phyloP scores from a whole-genome alignment of 2,329 filamentous ascomycete species.

The Camptophora hylomeconis region DNA sequence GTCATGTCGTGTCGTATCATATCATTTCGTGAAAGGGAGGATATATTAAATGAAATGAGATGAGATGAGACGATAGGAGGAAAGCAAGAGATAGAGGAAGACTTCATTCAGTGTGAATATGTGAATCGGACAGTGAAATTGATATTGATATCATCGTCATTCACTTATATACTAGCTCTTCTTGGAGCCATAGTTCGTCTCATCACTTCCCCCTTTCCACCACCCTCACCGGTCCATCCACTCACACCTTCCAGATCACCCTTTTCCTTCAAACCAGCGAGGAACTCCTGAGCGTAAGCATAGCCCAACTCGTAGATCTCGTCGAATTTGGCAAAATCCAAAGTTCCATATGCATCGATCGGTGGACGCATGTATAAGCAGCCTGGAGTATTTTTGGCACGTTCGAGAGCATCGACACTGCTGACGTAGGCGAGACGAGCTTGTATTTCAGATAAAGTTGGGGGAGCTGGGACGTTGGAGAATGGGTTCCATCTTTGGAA shows the following conservation, averaged over 20 bases:
- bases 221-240: conserved; percentile 66
- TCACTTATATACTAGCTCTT: conserved; percentile 61
- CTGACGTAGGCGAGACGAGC: conserved; percentile 88
- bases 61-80: no score
- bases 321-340: conserved; percentile 96
- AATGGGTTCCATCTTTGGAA: conserved; percentile 97
- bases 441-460: conserved; percentile 91
- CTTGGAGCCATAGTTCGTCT: conserved; percentile 68
- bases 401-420: conserved; percentile 83
- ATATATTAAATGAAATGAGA: no score
- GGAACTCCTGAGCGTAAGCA: conserved; percentile 66
- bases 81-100: no score
- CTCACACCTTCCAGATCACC: conserved; percentile 54
- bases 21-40: no score
- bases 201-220: conserved; percentile 62
- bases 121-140: no score
- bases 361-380: conserved; percentile 96
- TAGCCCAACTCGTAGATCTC: conserved; percentile 91
- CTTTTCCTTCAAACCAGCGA: conserved; percentile 63
- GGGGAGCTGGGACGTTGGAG: conserved; percentile 75
- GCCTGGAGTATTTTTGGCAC: conserved; percentile 79
- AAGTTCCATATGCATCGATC: conserved; percentile 80
- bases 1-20: no score
- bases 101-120: no score
- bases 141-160: no score